Evolutionary conservation across 2,329 filamentous ascomycete genomes (phyloP), one percentile per base, ranked within the genome.

Genomic region (Sporothrix curviconia): DNA sequence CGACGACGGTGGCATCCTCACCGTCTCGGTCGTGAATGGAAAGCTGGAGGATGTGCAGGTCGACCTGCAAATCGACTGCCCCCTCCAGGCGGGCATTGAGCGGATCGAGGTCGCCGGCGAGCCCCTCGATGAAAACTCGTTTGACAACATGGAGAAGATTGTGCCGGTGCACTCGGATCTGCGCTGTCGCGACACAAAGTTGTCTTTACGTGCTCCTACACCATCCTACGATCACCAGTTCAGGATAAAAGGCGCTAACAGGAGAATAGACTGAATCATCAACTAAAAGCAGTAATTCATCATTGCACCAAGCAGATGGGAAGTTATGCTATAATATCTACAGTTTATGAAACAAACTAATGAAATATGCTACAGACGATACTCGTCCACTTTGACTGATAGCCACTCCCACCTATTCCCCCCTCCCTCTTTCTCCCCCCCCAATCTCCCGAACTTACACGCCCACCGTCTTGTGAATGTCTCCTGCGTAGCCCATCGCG

Each of bases 141-240:
- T 54, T 11, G 37, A 54, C 17, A 8, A 54, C 51, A 54, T 43
- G 51, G 51, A 54, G 24, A 54, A 54, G 37, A 28, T 54, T 17
- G 25, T 43, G 14, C 51, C 51, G 3, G 51, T 54, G 3, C 51
- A 37, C 7, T 43, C 51, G 3, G n/a, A n/a, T n/a, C n/a, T n/a
- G 37, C 24, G 7, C 37, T 54, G 34, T 54, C 51, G 37, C 40
- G 24, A 54, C 39, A 32, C 39, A n/a, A 22, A 28, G 51, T 43
- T 25, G 25, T 32, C 4, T 54, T 54, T 25, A 54, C 24, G n/a
- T 54, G 51, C 19, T 54, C 51, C 37, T 54, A 54, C 51, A 54
- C 37, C 19, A 54, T 54, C 37, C 25, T 54, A 14, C 25, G 51
- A 43, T 54, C n/a, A 54, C 24, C 51, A 43, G 37, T 8, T 53